These are phyloP conservation scores for Pyrenopolyporus hunteri DNA, from an alignment of 495 filamentous ascomycete genomes.

Conservation along the genomic window DNA sequence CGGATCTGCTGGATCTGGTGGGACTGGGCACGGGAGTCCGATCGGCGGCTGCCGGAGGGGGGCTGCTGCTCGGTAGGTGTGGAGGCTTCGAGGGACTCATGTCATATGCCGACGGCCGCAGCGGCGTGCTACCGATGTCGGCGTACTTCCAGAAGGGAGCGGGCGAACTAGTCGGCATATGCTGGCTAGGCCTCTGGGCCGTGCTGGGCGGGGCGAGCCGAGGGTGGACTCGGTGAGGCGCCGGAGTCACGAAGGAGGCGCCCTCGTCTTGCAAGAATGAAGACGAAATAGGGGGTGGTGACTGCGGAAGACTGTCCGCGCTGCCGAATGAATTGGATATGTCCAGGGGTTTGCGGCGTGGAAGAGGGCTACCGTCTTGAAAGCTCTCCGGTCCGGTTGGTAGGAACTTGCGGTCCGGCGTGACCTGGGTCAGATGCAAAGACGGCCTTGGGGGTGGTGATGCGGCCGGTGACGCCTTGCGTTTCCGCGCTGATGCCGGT, in stretches of 20 bases:
- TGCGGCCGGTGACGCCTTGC: conserved; percentile 56
- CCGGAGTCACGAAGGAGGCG: conserved; percentile 76
- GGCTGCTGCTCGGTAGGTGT: conserved; percentile 62
- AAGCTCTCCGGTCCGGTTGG: conserved; percentile 50
- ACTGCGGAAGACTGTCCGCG: conserved; percentile 64
- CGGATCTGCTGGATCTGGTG: conserved; percentile 27
- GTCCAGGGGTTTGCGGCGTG: conserved; percentile 53
- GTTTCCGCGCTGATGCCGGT: conserved; percentile 51
- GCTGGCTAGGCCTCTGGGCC: conserved; percentile 86
- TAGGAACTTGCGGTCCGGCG: conserved; percentile 60
- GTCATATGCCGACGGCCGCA: conserved; percentile 65
- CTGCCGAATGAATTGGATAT: conserved; percentile 59
- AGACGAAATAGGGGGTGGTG: conserved; percentile 74
- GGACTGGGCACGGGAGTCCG: conserved; percentile 46
- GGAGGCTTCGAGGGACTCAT: conserved; percentile 56
- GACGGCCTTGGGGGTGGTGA: conserved; percentile 56
- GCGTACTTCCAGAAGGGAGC: conserved; percentile 97
- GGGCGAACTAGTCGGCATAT: conserved; percentile 92
- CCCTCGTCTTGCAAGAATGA: conserved; percentile 60
- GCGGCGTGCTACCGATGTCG: conserved; percentile 78
- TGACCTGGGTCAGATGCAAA: conserved; percentile 55
- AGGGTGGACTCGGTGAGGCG: conserved; percentile 81
- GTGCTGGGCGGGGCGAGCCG: conserved; percentile 87
- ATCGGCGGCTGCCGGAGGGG: conserved; percentile 58
- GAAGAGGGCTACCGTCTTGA: conserved; percentile 62